These are phyloP conservation scores for Mortierella sp. DNA, from an alignment of 371 early-diverging fungal species.

Conservation along the genomic window DNA sequence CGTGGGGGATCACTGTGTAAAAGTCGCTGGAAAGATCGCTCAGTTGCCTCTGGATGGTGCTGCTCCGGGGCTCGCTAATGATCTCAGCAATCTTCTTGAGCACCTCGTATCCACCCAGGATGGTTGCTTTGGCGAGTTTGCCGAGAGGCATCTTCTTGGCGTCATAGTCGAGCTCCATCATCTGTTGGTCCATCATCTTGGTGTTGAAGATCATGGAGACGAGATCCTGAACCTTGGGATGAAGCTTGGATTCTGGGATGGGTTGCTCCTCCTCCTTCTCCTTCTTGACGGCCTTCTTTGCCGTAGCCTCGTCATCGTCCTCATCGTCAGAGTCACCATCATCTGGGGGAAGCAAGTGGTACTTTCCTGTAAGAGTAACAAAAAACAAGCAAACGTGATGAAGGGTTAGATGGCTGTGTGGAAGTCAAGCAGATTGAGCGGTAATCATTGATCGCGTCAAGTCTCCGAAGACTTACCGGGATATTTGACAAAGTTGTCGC, in stretches of 20 bases:
- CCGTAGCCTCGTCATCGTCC: constrained; percentile 39
- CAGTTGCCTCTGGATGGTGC: background rate
- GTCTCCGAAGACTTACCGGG: constrained; percentile 39
- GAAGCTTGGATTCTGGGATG: constrained; percentile 62
- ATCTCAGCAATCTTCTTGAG: constrained; percentile 65
- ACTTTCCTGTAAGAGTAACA: constrained; percentile 39
- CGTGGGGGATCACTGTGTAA: constrained; percentile 75
- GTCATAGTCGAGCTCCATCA: constrained; percentile 70
- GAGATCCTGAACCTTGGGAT: constrained; percentile 64
- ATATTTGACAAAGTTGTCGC: constrained; percentile 66
- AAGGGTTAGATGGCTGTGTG: background rate
- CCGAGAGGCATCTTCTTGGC: constrained; percentile 76
- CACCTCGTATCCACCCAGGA: constrained; percentile 65
- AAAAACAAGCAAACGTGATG: background rate
- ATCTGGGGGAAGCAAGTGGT: constrained; percentile 59
- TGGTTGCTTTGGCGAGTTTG: constrained; percentile 67
- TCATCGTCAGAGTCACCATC: constrained; percentile 66
- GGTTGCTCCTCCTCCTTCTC: constrained; percentile 23
- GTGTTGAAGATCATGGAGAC: constrained; percentile 69
- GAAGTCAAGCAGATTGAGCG: background rate
- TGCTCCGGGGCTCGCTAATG: constrained; percentile 19
- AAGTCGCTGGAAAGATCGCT: constrained; percentile 62
- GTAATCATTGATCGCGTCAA: background rate
- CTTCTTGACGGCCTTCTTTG: constrained; percentile 21
- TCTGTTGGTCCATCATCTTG: constrained; percentile 65